Conservation (phyloP, 2,329 filamentous ascomycete species). For the Penicillium sp. region DNA sequence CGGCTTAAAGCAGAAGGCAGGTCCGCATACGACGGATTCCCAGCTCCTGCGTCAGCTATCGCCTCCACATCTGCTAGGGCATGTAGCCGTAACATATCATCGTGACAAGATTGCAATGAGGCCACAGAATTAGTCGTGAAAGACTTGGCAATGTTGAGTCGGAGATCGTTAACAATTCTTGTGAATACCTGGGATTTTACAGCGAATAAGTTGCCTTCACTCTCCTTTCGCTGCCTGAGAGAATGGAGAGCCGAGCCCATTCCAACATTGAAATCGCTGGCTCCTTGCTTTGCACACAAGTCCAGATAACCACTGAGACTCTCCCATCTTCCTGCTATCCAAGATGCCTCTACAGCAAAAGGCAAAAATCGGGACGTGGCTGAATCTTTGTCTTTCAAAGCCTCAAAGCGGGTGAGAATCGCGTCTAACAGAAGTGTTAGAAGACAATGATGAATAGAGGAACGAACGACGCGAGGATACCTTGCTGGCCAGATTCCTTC, state of each 20-base stretch:
- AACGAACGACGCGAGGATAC: slow-evolving; percentile 47
- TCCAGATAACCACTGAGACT: slow-evolving; percentile 66
- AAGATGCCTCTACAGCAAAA: slow-evolving; percentile 86
- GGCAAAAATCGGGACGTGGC: slow-evolving; percentile 66
- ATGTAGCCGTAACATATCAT: slow-evolving; percentile 80
- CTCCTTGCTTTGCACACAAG: slow-evolving; percentile 32
- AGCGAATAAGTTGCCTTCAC: slow-evolving; percentile 53
- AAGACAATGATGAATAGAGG: background rate
- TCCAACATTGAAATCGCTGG: slow-evolving; percentile 75
- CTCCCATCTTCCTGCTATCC: slow-evolving; percentile 81
- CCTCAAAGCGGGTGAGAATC: slow-evolving; percentile 80
- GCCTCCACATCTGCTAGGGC: slow-evolving; percentile 82
- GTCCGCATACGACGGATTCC: slow-evolving; percentile 23
- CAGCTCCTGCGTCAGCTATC: slow-evolving; percentile 55
- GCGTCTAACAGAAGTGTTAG: slow-evolving; percentile 57
- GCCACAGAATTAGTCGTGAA: slow-evolving; percentile 74
- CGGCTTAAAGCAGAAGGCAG: slow-evolving; percentile 61
- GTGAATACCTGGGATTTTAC: slow-evolving; percentile 45
- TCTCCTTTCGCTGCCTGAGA: slow-evolving; percentile 46
- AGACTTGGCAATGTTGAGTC: slow-evolving; percentile 67
- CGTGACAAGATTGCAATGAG: slow-evolving; percentile 80
- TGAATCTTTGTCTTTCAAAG: slow-evolving; percentile 56
- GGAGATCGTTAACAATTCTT: slow-evolving; percentile 60
- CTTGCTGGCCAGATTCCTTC: slow-evolving; percentile 92
- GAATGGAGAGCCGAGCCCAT: slow-evolving; percentile 67